A percentile compares a stretch with the other conserved stretches of the same genome.
Evolutionary conservation across 495 filamentous ascomycete species (phyloP).

Genomic region (Chlorociboria aeruginascens): DNA sequence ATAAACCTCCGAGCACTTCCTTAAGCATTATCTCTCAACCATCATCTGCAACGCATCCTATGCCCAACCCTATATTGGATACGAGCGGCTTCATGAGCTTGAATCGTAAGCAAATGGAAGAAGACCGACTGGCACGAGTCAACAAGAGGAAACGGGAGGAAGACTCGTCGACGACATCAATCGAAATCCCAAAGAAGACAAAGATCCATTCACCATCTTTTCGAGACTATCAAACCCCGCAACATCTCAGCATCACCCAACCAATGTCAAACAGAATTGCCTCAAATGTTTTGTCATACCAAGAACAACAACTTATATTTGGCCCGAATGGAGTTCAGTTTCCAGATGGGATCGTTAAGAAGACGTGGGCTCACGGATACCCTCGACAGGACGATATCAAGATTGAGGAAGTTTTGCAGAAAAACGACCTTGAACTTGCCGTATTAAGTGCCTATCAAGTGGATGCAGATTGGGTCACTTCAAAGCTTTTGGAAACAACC

Average conservation of each 20-base stretch:
- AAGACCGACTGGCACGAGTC: conserved; percentile 62
- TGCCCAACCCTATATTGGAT: too few relatives aligned
- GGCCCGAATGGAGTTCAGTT: conserved; percentile 34
- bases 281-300: neutral
- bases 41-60: too few relatives aligned
- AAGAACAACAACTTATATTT: neutral
- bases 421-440: conserved; percentile 54
- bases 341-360: conserved; percentile 65
- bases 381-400: conserved; percentile 54
- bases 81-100: conserved; percentile 19
- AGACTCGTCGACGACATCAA: neutral
- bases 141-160: conserved; percentile 9
- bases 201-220: too few relatives aligned
- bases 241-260: too few relatives aligned
- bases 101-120: conserved; percentile 75
- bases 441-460: conserved; percentile 81
- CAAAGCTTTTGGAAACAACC: conserved; percentile 44
- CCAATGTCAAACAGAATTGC: neutral
- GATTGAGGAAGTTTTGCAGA: conserved; percentile 81
- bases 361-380: conserved; percentile 57
- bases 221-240: neutral
- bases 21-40: too few relatives aligned
- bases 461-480: conserved; percentile 63
- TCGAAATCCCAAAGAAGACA: too few relatives aligned
- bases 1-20: too few relatives aligned